phyloP scores from a whole-genome alignment of 345 rosid species.

The Boechera retrofracta region DNA sequence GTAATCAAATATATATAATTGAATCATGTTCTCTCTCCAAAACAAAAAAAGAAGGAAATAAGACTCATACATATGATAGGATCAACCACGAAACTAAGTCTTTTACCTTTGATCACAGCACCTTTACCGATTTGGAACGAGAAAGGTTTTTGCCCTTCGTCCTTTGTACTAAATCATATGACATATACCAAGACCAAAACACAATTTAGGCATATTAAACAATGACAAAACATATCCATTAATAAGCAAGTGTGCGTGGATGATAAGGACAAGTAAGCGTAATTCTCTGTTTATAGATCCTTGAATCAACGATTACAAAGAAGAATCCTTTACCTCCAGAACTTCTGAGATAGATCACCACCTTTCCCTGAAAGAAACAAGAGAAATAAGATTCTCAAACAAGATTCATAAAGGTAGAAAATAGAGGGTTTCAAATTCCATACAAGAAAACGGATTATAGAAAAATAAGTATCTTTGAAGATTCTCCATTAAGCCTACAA shows the following conservation, averaged over 20 bases:
- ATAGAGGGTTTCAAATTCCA: neutral
- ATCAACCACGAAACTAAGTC: neutral
- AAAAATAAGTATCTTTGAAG: neutral
- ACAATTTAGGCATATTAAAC: slow-evolving; percentile 21
- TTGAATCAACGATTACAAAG: neutral
- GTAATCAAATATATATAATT: slow-evolving; percentile 12
- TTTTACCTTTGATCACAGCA: slow-evolving; percentile 73
- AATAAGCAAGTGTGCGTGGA: neutral
- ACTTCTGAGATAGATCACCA: slow-evolving; percentile 81
- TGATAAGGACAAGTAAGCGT: neutral
- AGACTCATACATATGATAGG: neutral
- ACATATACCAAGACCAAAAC: slow-evolving; percentile 28
- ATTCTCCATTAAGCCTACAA: neutral
- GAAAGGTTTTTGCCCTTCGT: slow-evolving; percentile 80
- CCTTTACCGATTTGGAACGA: slow-evolving; percentile 84
- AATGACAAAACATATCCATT: slow-evolving; percentile 12
- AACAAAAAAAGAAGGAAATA: neutral
- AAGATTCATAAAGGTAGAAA: neutral
- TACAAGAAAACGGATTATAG: too few relatives aligned
- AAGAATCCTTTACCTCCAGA: slow-evolving; percentile 74
- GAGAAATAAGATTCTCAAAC: neutral
- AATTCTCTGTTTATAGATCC: neutral
- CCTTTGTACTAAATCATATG: slow-evolving; percentile 69
- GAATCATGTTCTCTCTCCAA: neutral
- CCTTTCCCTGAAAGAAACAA: slow-evolving; percentile 69